Percentiles rank a stretch among this genome's conserved stretches.
These are phyloP conservation scores for Phytopythium mirpurense DNA, from an alignment of 352 stramenopile species.

Conservation along the genomic window DNA sequence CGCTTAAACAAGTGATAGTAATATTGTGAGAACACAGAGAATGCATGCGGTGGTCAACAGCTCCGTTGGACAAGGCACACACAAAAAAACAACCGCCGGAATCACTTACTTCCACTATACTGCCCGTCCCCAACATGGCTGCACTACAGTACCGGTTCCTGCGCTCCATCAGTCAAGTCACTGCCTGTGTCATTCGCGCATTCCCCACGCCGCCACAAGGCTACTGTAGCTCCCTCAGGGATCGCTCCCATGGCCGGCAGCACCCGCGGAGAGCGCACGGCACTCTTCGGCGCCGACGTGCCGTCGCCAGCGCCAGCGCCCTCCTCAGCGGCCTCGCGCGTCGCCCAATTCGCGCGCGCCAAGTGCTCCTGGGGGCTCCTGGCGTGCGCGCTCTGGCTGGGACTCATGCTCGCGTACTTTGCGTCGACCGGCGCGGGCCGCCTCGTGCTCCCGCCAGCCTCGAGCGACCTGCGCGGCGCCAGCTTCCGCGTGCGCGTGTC, in stretches of 20 bases:
- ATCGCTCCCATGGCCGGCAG: neutral
- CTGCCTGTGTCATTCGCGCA: neutral
- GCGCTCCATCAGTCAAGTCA: too few relatives aligned
- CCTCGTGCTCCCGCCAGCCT: neutral
- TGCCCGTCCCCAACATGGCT: neutral
- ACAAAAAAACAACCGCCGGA: too few relatives aligned
- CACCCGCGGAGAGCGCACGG: slow-evolving; percentile 6
- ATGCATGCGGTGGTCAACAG: too few relatives aligned
- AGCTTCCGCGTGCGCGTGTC: slow-evolving; percentile 39
- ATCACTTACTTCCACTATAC: neutral
- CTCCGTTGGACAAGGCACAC: too few relatives aligned
- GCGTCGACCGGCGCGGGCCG: slow-evolving; percentile 9
- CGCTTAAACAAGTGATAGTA: too few relatives aligned
- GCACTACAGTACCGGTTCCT: neutral
- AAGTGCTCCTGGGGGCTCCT: slow-evolving; percentile 17
- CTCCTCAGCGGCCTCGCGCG: neutral
- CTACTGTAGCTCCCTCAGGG: neutral
- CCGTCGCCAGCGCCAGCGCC: too few relatives aligned
- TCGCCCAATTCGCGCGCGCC: slow-evolving; percentile 4
- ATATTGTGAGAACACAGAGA: too few relatives aligned
- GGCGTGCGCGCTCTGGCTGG: slow-evolving; percentile 12
- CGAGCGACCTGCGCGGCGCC: neutral
- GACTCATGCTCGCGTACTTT: slow-evolving; percentile 10
- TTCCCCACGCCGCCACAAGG: neutral
- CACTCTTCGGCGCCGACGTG: slow-evolving; percentile 10